Evolutionary conservation across 345 rosid genomes (phyloP).

Genomic region (Mallotus nudiflorus): DNA sequence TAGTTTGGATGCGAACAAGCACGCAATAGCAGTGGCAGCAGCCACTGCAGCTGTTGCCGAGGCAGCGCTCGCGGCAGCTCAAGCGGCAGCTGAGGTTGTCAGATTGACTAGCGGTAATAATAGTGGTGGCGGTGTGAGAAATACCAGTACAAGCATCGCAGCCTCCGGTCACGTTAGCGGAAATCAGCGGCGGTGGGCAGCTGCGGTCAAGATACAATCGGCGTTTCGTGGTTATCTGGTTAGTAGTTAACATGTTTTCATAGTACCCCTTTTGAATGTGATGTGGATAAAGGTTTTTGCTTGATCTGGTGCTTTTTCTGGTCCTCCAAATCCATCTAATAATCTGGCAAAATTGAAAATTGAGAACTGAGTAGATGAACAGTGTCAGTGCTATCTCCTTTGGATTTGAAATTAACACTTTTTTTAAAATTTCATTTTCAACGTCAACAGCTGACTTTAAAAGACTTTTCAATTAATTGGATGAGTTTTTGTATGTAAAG

Average conservation of each 20-base stretch:
- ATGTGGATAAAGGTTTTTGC: background rate
- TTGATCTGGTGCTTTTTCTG: background rate
- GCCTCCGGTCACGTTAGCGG: background rate
- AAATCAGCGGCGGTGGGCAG: slow-evolving; percentile 9
- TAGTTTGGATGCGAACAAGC: slow-evolving; percentile 35
- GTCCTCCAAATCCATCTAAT: no score
- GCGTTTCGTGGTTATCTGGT: slow-evolving; percentile 41
- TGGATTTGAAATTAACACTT: no score
- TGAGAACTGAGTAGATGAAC: no score
- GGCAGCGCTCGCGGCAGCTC: slow-evolving; percentile 38
- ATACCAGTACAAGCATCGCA: background rate
- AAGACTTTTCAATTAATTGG: no score
- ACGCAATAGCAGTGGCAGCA: slow-evolving; percentile 38
- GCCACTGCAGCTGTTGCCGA: slow-evolving; percentile 40
- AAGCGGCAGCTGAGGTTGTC: slow-evolving; percentile 37
- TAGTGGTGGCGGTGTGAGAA: slow-evolving; percentile 4
- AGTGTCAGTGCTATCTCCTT: no score
- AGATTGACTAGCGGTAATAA: slow-evolving; percentile 30
- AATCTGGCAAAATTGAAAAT: no score
- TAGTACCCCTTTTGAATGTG: background rate
- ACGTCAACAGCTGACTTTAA: no score
- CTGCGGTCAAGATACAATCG: slow-evolving; percentile 32
- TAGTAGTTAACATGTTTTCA: slow-evolving; percentile 3
- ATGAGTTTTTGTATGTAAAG: no score
- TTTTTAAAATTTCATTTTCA: no score